Conservation (phyloP, 345 rosid species). For the Populus ilicifolia region DNA sequence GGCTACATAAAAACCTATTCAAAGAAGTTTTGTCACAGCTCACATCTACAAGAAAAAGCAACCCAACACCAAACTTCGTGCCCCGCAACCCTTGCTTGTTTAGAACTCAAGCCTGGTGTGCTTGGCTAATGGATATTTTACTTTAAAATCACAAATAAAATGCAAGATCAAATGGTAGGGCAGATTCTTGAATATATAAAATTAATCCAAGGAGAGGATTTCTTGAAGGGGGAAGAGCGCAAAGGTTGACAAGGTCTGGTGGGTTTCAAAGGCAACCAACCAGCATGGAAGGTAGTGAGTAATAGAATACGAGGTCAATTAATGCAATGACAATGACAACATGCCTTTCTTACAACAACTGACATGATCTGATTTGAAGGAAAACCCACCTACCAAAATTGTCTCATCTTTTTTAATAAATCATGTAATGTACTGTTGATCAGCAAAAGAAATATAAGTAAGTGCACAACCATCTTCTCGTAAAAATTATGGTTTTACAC, state of each 20-base stretch:
- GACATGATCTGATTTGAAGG: constrained; percentile 11
- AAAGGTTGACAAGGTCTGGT: background rate
- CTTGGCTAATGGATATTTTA: background rate
- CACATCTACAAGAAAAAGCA: too few relatives aligned
- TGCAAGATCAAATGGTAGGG: background rate
- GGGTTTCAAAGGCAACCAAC: background rate
- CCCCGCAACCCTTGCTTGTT: background rate
- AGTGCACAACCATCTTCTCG: too few relatives aligned
- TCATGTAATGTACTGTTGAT: too few relatives aligned
- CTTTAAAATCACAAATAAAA: background rate
- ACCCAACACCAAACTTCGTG: background rate
- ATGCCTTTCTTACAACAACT: constrained; percentile 5
- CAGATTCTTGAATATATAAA: too few relatives aligned
- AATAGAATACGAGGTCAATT: background rate
- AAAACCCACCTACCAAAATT: constrained; percentile 12
- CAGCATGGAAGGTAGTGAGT: background rate
- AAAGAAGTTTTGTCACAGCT: too few relatives aligned
- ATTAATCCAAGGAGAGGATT: background rate
- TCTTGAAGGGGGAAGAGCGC: background rate
- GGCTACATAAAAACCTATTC: too few relatives aligned
- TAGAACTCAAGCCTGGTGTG: background rate
- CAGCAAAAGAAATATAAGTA: too few relatives aligned
- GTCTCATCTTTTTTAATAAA: too few relatives aligned
- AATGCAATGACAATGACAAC: background rate
- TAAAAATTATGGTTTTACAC: too few relatives aligned